Evolutionary conservation across 169 alveolate genomes (phyloP).

Genomic region (Prorocentrum cordatum): DNA sequence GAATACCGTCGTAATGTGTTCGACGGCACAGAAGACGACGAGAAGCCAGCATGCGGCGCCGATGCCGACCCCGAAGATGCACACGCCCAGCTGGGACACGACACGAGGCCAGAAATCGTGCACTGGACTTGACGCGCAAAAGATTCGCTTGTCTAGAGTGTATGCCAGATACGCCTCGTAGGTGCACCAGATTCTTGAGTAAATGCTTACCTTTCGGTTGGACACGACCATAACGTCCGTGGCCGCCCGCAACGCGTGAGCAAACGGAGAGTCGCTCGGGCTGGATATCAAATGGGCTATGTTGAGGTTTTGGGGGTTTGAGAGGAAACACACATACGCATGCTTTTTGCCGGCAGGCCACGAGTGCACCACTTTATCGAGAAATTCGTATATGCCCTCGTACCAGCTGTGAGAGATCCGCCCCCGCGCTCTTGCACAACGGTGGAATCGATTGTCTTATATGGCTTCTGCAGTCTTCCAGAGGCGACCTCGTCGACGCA

Average conservation of each 20-base stretch:
- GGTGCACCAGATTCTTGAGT: not conserved
- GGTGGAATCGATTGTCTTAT: too few relatives aligned
- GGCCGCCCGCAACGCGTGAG: not conserved
- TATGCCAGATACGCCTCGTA: not conserved
- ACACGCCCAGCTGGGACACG: too few relatives aligned
- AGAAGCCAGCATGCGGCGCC: too few relatives aligned
- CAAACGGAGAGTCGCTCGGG: not conserved
- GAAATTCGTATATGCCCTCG: slow-evolving; percentile 21
- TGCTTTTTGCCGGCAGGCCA: slow-evolving; percentile 6
- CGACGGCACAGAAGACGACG: too few relatives aligned
- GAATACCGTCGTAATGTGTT: too few relatives aligned
- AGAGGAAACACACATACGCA: not conserved
- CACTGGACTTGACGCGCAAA: too few relatives aligned
- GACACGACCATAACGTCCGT: not conserved
- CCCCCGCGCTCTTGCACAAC: too few relatives aligned
- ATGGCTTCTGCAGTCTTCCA: too few relatives aligned
- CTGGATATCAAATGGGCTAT: not conserved
- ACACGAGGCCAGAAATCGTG: too few relatives aligned
- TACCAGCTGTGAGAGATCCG: not conserved
- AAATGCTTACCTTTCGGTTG: not conserved
- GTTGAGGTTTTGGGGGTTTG: not conserved
- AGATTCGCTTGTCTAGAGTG: not conserved
- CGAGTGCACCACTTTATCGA: not conserved
- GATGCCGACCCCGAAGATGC: too few relatives aligned
- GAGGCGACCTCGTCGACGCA: too few relatives aligned